A percentile compares a stretch with the other conserved stretches of the same genome.
These are phyloP conservation scores for Fusarium scirpi DNA, from an alignment of 2,329 filamentous ascomycete genomes.

Conservation along the genomic window DNA sequence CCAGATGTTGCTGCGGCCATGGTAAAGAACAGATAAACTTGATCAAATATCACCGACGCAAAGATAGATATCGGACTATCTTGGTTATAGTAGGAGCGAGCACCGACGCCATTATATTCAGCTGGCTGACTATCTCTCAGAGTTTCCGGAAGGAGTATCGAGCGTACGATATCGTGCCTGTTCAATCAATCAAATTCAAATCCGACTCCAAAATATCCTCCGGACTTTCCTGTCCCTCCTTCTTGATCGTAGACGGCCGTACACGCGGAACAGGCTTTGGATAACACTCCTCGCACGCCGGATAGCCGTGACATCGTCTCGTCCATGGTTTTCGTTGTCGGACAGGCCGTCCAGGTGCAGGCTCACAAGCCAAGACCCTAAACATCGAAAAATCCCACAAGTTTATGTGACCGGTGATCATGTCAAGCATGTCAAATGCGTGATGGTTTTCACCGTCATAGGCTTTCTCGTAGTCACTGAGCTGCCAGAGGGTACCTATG, in stretches of 20 bases:
- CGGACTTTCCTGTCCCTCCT: not conserved
- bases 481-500: not conserved
- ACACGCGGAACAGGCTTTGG: not conserved
- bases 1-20: not conserved
- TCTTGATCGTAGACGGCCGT: not conserved
- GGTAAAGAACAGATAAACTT: not conserved
- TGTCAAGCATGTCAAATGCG: no score
- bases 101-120: not conserved
- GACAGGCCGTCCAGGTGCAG: not conserved
- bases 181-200: conserved; percentile 1
- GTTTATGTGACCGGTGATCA: no score
- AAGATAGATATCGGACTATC: not conserved
- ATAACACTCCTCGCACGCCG: not conserved
- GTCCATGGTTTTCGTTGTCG: not conserved
- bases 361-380: conserved; percentile 1
- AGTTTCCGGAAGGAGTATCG: not conserved
- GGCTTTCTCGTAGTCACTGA: not conserved
- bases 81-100: not conserved
- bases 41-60: not conserved
- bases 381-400: no score
- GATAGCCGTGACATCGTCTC: not conserved
- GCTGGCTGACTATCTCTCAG: not conserved
- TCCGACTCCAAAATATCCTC: not conserved
- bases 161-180: not conserved
- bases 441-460: not conserved